Base-by-base conservation (phyloP, 2,329 filamentous ascomycete species). In the Hortaea sp. region DNA sequence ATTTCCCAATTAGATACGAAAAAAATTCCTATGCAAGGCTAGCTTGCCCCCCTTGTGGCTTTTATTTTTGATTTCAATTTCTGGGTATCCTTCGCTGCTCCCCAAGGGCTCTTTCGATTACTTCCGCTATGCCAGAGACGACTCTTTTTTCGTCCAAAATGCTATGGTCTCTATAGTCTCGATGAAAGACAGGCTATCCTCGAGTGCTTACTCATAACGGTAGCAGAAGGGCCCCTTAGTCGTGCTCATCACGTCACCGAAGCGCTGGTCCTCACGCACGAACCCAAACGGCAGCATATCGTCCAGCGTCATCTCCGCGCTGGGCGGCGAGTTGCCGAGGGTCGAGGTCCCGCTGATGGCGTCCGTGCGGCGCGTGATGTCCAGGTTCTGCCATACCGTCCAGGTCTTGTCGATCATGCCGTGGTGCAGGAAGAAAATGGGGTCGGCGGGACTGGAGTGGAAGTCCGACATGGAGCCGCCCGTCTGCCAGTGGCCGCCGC, bases 301-400 rank as follows among this genome's bases (percentile, higher is more conserved):
- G 6, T 70, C 63, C n/a, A 76, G 59, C 5, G 67, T 71, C 40
- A 70, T 67, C 41, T 71, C 68, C 5, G 67, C 49, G 41, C 66
- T 69, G 2, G 69, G 63, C 2, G 72, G 71, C 1, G 46, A 39
- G 44, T 72, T 69, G 42, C 69, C 60, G 12, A 73, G 63, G 2
- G 71, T 74, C 6, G 63, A 63, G 4, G 70, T 73, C 1, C 69
- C 72, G 3, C 56, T 60, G 45, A 75, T 65, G 29, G 58, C 61
- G 42, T 65, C 58, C 44, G 60, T 60, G 10, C 72, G 61, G 9
- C 60, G 59, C 41, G 57, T 52, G 34, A 66, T 55, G 47, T 74
- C 66, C 41, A 67, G 57, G 47, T 69, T 70, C 53, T 76, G 72
- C 73, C 73, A 77, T 9, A 69, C 71, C 60, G 67, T 69, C 60